Base-by-base conservation (phyloP, 129 eudicot species). In the Centella asiatica region DNA sequence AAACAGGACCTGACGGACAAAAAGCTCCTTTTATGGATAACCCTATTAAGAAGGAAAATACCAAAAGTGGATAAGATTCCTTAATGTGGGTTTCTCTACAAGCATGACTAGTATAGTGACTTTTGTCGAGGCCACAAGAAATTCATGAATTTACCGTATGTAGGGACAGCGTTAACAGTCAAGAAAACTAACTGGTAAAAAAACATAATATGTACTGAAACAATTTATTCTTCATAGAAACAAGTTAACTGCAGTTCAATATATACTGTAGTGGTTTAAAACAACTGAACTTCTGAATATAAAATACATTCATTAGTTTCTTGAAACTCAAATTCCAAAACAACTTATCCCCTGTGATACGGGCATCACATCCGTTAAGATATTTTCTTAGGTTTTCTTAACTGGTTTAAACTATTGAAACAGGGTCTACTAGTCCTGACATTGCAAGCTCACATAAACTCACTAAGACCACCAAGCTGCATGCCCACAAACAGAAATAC, bases 351-450 rank as follows among this genome's bases (percentile, higher is more conserved):
- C 18, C 9, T 1, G 6, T 22, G 1, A 25, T 31, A 24, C 29
- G 24, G 12, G 19, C n/a, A 14, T 48, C 46, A 65, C 29, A 53
- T 39, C 44, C 54, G n/a, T 12, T 60, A 37, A 66, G 24, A 40
- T 18, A 23, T 45, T 25, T 5, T 0, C 14, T 13, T 27, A 10
- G 25, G 19, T 67, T 42, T 59, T 59, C 28, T 13, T 47, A 31
- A 67, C 19, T 28, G 33, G 44, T 33, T 55, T 45, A 33, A 37
- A 70, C 22, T 50, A 20, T 55, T 69, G 74, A 55, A 45, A 29
- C 81, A 89, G 97, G 94, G 97, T 12, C 81, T 89, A 36, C 14
- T 81, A 29, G 26, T 89, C 58, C 97, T 89, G 47, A 85, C 97
- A 18, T 11, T 80, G 67, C 97, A 89, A 78, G 92, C 95, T 12